phyloP scores from a whole-genome alignment of 768 basidiomycete genomes.

The Boletus rex-veris region DNA sequence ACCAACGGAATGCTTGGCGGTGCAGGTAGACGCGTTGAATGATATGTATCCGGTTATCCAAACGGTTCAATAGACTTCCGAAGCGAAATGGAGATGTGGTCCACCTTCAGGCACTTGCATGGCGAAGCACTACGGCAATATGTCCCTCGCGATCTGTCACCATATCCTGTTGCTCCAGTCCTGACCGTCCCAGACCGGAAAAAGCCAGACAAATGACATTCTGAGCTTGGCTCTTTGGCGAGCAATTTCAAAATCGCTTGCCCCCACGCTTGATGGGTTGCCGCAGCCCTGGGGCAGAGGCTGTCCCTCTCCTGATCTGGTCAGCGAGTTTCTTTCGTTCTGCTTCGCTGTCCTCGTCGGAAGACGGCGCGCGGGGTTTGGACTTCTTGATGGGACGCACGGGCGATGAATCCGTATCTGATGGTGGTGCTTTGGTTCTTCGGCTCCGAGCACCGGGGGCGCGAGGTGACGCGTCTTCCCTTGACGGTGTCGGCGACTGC shows the following conservation, averaged over 20 bases:
- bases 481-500: slow-evolving; percentile 22
- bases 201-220: neutral
- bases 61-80: neutral
- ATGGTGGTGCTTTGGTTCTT: slow-evolving; percentile 25
- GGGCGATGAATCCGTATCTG: slow-evolving; percentile 55
- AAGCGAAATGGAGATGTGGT: neutral
- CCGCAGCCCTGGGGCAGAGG: slow-evolving; percentile 50
- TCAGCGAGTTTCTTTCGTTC: slow-evolving; percentile 44
- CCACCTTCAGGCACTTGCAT: slow-evolving; percentile 1
- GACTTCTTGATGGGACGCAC: slow-evolving; percentile 46
- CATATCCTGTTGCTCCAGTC: slow-evolving; percentile 6
- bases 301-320: slow-evolving; percentile 39
- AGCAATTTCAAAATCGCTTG: slow-evolving; percentile 57
- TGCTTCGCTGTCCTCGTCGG: slow-evolving; percentile 59
- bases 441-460: slow-evolving; percentile 21
- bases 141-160: slow-evolving; percentile 1
- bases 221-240: neutral
- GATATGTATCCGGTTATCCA: neutral
- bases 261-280: slow-evolving; percentile 77
- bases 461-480: slow-evolving; percentile 1
- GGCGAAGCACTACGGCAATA: neutral
- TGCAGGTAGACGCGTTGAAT: neutral
- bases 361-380: slow-evolving; percentile 37
- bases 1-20: neutral
- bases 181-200: neutral